phyloP scores from a whole-genome alignment of 169 alveolate genomes.

The Plasmodium fragile region DNA sequence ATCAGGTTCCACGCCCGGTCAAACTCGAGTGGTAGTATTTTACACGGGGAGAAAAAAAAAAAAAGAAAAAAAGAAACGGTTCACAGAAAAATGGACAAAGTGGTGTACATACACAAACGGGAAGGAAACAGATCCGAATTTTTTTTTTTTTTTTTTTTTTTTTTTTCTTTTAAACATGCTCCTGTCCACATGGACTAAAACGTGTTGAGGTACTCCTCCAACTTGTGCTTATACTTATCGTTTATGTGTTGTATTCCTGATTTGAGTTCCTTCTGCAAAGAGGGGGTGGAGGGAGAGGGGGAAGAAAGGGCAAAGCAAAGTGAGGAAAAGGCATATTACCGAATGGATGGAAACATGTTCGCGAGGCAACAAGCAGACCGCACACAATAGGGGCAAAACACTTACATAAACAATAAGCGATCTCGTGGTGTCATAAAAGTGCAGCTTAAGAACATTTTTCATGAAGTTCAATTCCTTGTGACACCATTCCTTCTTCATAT shows the following conservation, averaged over 20 bases:
- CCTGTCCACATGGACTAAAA: neutral
- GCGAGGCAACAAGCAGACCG: neutral
- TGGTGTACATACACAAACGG: neutral
- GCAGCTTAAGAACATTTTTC: constrained; percentile 52
- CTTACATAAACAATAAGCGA: constrained; percentile 63
- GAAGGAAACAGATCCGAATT: neutral
- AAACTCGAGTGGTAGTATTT: neutral
- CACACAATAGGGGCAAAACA: neutral
- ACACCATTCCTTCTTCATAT: constrained; percentile 71
- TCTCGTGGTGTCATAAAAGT: constrained; percentile 68
- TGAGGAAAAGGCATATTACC: neutral
- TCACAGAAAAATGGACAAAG: neutral
- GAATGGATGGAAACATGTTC: neutral
- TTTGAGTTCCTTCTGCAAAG: constrained; percentile 53
- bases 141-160: constrained; percentile 4
- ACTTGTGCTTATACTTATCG: constrained; percentile 50
- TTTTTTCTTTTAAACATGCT: neutral
- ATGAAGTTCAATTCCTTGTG: constrained; percentile 64
- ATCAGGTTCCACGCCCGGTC: neutral
- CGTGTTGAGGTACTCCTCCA: constrained; percentile 33
- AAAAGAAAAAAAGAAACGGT: neutral
- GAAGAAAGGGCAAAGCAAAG: neutral
- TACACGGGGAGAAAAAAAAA: neutral
- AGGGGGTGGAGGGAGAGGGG: neutral
- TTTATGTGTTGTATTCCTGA: constrained; percentile 52